Percentiles rank a stretch among this genome's conserved stretches.
These are phyloP conservation scores for Daldinia bambusicola DNA, from an alignment of 495 filamentous ascomycete species.

Conservation along the genomic window DNA sequence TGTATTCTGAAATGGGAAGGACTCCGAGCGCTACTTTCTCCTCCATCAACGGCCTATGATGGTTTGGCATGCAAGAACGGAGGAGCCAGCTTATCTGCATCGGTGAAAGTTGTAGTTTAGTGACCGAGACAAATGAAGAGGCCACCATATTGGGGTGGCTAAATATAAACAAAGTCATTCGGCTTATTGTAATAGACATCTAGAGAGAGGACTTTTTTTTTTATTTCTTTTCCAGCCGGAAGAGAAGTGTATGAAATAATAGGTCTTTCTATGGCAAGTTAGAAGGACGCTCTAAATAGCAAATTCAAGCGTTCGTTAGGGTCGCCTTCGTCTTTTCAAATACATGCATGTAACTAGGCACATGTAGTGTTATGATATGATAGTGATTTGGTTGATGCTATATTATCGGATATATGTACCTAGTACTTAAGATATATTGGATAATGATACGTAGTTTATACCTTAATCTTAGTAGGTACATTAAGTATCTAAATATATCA, in stretches of 20 bases:
- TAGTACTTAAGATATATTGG: no score
- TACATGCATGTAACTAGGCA: not conserved
- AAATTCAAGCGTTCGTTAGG: conserved; percentile 8
- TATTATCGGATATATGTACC: no score
- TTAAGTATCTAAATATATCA: no score
- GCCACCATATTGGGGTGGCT: conserved; percentile 12
- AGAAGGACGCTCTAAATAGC: conserved; percentile 8
- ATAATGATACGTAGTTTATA: no score
- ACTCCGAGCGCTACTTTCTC: conserved; percentile 22
- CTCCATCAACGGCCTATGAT: conserved; percentile 16
- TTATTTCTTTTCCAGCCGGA: not conserved
- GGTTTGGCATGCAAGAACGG: conserved; percentile 16
- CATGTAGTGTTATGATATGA: no score
- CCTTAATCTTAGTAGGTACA: no score
- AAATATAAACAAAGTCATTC: conserved; percentile 39
- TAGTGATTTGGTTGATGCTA: no score
- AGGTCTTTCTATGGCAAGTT: conserved; percentile 12
- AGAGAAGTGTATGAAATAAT: conserved; percentile 12
- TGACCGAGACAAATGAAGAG: conserved; percentile 26
- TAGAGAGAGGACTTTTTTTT: conserved; percentile 27
- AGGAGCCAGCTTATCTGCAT: conserved; percentile 15
- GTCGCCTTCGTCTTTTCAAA: not conserved
- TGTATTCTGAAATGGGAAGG: conserved; percentile 47
- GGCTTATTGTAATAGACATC: conserved; percentile 44
- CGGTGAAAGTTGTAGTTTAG: conserved; percentile 35